phyloP scores from a whole-genome alignment of 352 stramenopile species.

The Globisporangium paroecandrum region DNA sequence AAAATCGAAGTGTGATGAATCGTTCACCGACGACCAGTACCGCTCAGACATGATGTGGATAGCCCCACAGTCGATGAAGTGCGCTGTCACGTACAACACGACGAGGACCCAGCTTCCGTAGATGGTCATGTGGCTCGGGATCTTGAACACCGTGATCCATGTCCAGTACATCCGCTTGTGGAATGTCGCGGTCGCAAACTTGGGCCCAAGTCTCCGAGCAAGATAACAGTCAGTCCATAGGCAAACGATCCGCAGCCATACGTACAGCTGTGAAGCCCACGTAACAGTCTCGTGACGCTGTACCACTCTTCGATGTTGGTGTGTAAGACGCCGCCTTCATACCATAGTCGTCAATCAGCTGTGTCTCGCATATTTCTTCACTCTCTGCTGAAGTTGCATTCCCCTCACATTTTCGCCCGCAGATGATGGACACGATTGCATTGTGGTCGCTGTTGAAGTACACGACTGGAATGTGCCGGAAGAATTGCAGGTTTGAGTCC shows the following conservation, averaged over 20 bases:
- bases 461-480: background rate
- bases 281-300: constrained; percentile 22
- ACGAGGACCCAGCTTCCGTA: constrained; percentile 23
- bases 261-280: constrained; percentile 33
- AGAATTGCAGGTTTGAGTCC: background rate
- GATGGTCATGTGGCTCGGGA: constrained; percentile 21
- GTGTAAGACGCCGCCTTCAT: constrained; percentile 30
- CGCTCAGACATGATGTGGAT: constrained; percentile 17
- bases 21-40: constrained; percentile 18
- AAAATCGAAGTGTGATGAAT: constrained; percentile 18
- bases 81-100: constrained; percentile 12
- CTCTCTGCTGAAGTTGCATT: background rate
- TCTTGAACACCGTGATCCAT: constrained; percentile 10
- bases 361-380: background rate
- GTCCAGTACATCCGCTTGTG: background rate
- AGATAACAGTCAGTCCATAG: constrained; percentile 14
- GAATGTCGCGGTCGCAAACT: background rate
- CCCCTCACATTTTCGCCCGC: background rate
- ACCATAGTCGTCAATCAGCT: constrained; percentile 21
- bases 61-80: constrained; percentile 15
- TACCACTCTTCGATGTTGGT: constrained; percentile 40
- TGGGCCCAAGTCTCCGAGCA: background rate
- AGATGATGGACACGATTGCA: constrained; percentile 4
- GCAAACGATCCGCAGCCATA: constrained; percentile 13
- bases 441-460: background rate